Conservation (phyloP, 208 protist genomes). For the Strigomonas galati region DNA sequence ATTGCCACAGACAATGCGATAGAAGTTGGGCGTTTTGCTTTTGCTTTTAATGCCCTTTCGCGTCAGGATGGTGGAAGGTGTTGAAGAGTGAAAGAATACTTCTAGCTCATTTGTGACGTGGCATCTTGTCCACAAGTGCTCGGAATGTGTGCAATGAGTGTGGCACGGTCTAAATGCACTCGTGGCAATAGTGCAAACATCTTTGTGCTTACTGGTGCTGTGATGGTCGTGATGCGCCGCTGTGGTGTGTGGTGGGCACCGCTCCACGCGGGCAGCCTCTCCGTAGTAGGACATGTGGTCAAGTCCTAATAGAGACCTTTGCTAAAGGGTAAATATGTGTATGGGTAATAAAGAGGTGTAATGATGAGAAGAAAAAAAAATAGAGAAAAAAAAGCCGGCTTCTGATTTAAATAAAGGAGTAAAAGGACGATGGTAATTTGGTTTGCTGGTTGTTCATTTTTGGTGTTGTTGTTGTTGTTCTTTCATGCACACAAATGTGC, state of each 20-base stretch:
- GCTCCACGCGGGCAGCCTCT: too few relatives aligned
- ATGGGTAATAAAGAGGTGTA: not conserved
- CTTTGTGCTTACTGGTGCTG: too few relatives aligned
- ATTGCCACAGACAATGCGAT: not conserved
- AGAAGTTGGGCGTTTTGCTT: not conserved
- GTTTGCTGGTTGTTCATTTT: slow-evolving; percentile 15
- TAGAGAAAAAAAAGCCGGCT: slow-evolving; percentile 10
- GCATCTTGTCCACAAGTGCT: not conserved
- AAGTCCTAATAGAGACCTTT: not conserved
- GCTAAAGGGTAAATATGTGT: slow-evolving; percentile 14
- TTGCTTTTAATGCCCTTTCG: not conserved
- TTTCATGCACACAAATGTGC: slow-evolving; percentile 6
- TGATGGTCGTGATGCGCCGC: too few relatives aligned
- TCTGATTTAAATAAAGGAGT: not conserved
- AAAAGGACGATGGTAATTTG: slow-evolving; percentile 6
- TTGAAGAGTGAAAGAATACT: not conserved
- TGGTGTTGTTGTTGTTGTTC: slow-evolving; percentile 4
- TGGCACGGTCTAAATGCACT: too few relatives aligned
- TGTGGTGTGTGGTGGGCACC: too few relatives aligned
- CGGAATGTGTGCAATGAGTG: too few relatives aligned
- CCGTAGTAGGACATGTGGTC: too few relatives aligned
- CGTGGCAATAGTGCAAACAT: too few relatives aligned
- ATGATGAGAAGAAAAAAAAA: slow-evolving; percentile 13
- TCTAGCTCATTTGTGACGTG: slow-evolving; percentile 2
- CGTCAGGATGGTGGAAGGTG: not conserved